Conservation (phyloP, 345 rosid genomes). For the Brassica nigra region DNA sequence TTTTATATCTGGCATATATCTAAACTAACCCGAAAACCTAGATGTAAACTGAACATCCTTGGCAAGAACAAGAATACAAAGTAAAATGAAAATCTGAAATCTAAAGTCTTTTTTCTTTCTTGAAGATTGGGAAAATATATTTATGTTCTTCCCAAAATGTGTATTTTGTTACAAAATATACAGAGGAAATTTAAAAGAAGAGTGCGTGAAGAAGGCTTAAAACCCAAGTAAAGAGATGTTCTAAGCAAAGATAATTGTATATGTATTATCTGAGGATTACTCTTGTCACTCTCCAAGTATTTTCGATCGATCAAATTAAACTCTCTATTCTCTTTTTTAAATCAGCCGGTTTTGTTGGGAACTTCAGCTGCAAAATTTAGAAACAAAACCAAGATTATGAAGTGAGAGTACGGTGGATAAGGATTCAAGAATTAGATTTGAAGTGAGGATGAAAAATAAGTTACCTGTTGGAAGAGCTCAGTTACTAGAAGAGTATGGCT, state of each 20-base stretch:
- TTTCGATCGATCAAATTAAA: slow-evolving; percentile 91
- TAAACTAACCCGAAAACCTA: background rate
- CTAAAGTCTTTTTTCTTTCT: background rate
- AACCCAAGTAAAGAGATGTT: background rate
- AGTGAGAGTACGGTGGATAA: too few relatives aligned
- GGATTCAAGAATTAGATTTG: background rate
- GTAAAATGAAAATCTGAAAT: background rate
- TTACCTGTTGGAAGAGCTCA: slow-evolving; percentile 98
- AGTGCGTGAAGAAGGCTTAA: background rate
- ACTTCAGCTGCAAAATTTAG: slow-evolving; percentile 72
- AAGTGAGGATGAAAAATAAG: background rate
- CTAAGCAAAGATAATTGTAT: slow-evolving; percentile 85
- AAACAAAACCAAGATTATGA: background rate
- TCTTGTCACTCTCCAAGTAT: slow-evolving; percentile 97
- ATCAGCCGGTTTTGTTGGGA: slow-evolving; percentile 41
- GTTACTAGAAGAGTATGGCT: slow-evolving; percentile 89
- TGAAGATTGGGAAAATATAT: background rate
- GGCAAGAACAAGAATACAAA: background rate
- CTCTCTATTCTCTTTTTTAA: slow-evolving; percentile 70
- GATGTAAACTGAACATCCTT: background rate
- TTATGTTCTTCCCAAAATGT: background rate
- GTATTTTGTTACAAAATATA: background rate
- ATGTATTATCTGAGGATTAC: slow-evolving; percentile 68
- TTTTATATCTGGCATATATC: background rate
- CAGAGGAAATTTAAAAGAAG: background rate